A percentile compares a stretch with the other conserved stretches of the same genome.
These are phyloP conservation scores for Xylaria sp. DNA, from an alignment of 2,329 filamentous ascomycete genomes.

Conservation along the genomic window DNA sequence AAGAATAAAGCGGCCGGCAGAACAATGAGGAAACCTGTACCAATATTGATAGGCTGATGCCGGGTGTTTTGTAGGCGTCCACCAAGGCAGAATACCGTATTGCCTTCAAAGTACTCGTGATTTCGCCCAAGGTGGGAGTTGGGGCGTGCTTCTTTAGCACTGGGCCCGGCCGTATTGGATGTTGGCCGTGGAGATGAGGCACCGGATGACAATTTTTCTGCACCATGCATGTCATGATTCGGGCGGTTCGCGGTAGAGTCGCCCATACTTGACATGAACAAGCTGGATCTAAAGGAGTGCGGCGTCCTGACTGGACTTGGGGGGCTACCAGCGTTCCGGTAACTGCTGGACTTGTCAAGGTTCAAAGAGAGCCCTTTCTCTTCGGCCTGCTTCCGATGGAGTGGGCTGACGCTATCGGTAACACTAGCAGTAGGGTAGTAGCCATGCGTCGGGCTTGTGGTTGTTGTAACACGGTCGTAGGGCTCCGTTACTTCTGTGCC, in stretches of 20 bases:
- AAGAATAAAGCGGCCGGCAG: slow-evolving; percentile 86
- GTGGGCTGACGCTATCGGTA: slow-evolving; percentile 80
- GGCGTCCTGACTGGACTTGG: slow-evolving; percentile 75
- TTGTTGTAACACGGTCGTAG: slow-evolving; percentile 75
- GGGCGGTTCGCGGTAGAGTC: slow-evolving; percentile 60
- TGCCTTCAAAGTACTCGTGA: slow-evolving; percentile 92
- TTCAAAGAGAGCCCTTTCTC: slow-evolving; percentile 64
- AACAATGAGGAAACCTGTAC: slow-evolving; percentile 82
- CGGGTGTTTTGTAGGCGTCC: slow-evolving; percentile 89
- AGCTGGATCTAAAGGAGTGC: slow-evolving; percentile 79
- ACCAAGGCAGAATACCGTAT: slow-evolving; percentile 87
- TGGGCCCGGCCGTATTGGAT: slow-evolving; percentile 41
- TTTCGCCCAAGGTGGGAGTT: slow-evolving; percentile 71
- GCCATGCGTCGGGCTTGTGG: slow-evolving; percentile 75
- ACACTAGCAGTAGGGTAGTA: slow-evolving; percentile 69
- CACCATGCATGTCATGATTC: slow-evolving; percentile 70
- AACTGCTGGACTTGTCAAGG: slow-evolving; percentile 66
- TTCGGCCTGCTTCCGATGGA: slow-evolving; percentile 64
- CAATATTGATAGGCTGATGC: slow-evolving; percentile 88
- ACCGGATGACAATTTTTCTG: slow-evolving; percentile 85
- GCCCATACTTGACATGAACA: slow-evolving; percentile 71
- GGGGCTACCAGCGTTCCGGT: slow-evolving; percentile 62
- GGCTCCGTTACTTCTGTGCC: slow-evolving; percentile 84
- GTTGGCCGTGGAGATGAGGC: slow-evolving; percentile 76
- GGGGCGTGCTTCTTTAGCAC: slow-evolving; percentile 45